A percentile compares a stretch with the other conserved stretches of the same genome.
Evolutionary conservation across 768 basidiomycete genomes (phyloP).

Genomic region (Termitomyces sp.): DNA sequence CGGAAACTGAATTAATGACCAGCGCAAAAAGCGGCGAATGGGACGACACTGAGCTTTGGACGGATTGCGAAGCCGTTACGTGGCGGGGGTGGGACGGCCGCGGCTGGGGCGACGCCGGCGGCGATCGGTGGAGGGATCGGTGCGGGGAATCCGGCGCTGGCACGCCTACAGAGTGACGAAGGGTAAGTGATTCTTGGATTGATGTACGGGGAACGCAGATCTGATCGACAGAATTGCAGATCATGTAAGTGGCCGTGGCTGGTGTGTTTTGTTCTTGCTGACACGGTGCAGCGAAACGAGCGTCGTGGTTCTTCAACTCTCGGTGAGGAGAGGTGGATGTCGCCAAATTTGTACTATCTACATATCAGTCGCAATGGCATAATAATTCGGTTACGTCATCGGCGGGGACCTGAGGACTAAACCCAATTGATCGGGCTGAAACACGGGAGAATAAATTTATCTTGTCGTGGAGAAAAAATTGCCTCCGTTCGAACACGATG

Average conservation of each 20-base stretch:
- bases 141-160: conserved; percentile 55
- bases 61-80: conserved; percentile 96
- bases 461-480: conserved; percentile 25
- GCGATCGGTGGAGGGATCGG: conserved; percentile 41
- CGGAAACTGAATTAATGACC: conserved; percentile 16
- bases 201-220: conserved; percentile 12
- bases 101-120: conserved; percentile 36
- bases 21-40: conserved; percentile 79
- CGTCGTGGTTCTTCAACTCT: conserved; percentile 92
- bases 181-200: conserved; percentile 30
- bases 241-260: conserved; percentile 33
- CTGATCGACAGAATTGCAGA: conserved; percentile 24
- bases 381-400: conserved; percentile 20
- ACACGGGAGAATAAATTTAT: conserved; percentile 27
- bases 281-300: conserved; percentile 67
- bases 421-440: conserved; percentile 38
- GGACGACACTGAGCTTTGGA: conserved; percentile 79
- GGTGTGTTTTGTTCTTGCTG: conserved; percentile 17
- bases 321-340: conserved; percentile 39
- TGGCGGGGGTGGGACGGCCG: conserved; percentile 78
- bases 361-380: conserved; percentile 19
- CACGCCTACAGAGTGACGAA: conserved; percentile 82
- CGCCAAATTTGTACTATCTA: conserved; percentile 12
- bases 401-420: conserved; percentile 34
- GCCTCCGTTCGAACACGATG: conserved; percentile 22